Evolutionary conservation across 352 stramenopile species (phyloP).

Genomic region (Aphanomyces euteiches): DNA sequence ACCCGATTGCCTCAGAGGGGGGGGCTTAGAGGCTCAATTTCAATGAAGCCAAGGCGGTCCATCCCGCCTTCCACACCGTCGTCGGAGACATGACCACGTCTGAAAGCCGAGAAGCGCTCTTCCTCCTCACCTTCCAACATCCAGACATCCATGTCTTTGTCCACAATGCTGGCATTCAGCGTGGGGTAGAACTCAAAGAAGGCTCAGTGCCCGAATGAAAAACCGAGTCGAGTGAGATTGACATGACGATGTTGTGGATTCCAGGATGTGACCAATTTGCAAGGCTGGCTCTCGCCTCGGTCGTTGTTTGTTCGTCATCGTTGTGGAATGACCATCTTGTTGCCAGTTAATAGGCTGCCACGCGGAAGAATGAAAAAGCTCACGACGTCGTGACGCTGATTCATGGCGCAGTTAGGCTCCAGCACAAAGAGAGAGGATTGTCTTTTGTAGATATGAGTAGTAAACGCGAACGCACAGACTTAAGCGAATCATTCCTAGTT

Average conservation of each 20-base stretch:
- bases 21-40: neutral
- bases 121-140: slow-evolving; percentile 12
- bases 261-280: neutral
- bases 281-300: no score
- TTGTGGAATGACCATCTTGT: no score
- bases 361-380: no score
- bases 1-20: no score
- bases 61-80: slow-evolving; percentile 22
- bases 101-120: slow-evolving; percentile 22
- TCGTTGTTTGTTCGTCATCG: no score
- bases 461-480: no score
- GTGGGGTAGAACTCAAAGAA: slow-evolving; percentile 4
- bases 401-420: no score
- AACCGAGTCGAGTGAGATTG: slow-evolving; percentile 19
- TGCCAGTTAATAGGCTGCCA: no score
- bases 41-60: slow-evolving; percentile 23
- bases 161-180: slow-evolving; percentile 31
- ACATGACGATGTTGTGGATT: slow-evolving; percentile 19
- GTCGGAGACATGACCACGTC: slow-evolving; percentile 21
- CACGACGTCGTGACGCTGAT: no score
- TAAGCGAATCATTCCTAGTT: no score
- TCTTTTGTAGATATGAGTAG: no score
- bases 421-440: no score
- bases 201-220: slow-evolving; percentile 5
- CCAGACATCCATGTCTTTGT: slow-evolving; percentile 30